A percentile compares a stretch with the other conserved stretches of the same genome.
Evolutionary conservation across 2,329 filamentous ascomycete genomes (phyloP).

Genomic region (Epichloe brachyelytri): DNA sequence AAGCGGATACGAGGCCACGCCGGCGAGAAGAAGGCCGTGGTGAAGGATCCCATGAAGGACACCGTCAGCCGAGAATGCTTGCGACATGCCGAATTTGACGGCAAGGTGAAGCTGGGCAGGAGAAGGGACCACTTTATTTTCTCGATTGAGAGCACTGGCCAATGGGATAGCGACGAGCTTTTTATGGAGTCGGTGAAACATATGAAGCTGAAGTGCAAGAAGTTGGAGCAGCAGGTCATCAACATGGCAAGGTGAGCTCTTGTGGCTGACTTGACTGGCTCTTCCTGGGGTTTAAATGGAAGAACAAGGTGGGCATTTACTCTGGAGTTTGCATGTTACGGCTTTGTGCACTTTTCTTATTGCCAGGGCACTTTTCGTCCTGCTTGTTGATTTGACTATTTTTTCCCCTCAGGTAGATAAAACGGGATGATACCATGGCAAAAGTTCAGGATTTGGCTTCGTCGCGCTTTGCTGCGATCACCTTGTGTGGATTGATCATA

Average conservation of each 20-base stretch:
- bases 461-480: no score
- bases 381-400: not conserved
- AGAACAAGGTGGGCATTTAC: not conserved
- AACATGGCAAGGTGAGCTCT: conserved; percentile 42
- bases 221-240: conserved; percentile 57
- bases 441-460: not conserved
- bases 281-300: not conserved
- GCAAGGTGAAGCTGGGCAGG: conserved; percentile 86
- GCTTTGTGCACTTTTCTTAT: conserved; percentile 7
- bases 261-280: not conserved
- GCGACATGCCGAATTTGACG: conserved; percentile 83
- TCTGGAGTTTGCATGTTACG: conserved; percentile 3
- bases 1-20: conserved; percentile 57
- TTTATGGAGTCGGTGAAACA: conserved; percentile 82
- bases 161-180: conserved; percentile 86
- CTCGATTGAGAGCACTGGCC: conserved; percentile 84
- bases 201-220: conserved; percentile 72
- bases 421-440: conserved; percentile 22
- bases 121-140: conserved; percentile 96
- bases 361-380: not conserved
- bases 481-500: not conserved
- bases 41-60: conserved; percentile 79
- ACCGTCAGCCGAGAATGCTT: conserved; percentile 90
- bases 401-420: conserved; percentile 15
- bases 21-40: conserved; percentile 78